phyloP scores from a whole-genome alignment of 768 basidiomycete species.

The Pholiota molesta region DNA sequence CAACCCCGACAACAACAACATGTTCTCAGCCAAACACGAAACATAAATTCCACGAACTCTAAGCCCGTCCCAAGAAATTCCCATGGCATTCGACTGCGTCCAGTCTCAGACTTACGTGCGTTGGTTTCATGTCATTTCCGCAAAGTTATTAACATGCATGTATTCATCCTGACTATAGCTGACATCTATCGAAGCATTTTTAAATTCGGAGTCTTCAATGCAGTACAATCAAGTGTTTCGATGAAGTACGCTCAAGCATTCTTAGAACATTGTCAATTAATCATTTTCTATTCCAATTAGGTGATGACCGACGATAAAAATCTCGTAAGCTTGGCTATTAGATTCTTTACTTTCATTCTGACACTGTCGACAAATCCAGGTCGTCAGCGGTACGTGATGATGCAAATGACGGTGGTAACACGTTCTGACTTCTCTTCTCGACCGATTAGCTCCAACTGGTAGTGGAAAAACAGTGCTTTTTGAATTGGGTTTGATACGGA shows the following conservation, averaged over 20 bases:
- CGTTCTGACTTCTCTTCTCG: constrained; percentile 11
- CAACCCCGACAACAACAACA: neutral
- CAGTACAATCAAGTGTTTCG: constrained; percentile 87
- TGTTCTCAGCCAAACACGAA: neutral
- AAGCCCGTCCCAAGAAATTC: constrained; percentile 18
- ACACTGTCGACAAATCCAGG: constrained; percentile 40
- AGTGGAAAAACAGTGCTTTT: constrained; percentile 97
- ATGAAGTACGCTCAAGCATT: constrained; percentile 52
- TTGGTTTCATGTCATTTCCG: neutral
- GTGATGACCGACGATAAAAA: constrained; percentile 63
- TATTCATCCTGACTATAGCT: constrained; percentile 47
- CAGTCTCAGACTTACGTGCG: constrained; percentile 76
- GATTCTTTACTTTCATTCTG: neutral
- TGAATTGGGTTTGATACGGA: constrained; percentile 84
- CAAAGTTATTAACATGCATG: neutral
- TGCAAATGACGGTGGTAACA: neutral
- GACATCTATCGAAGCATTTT: constrained; percentile 81
- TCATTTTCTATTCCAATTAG: constrained; percentile 34
- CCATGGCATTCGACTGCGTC: constrained; percentile 57
- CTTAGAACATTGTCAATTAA: neutral
- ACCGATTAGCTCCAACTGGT: constrained; percentile 81
- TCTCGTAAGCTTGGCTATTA: constrained; percentile 46
- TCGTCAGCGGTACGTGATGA: constrained; percentile 62
- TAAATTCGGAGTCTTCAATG: constrained; percentile 91
- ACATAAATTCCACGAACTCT: neutral